These are phyloP conservation scores for Parafenestella ontariensis DNA, from an alignment of 2,329 filamentous ascomycete species.

Conservation along the genomic window DNA sequence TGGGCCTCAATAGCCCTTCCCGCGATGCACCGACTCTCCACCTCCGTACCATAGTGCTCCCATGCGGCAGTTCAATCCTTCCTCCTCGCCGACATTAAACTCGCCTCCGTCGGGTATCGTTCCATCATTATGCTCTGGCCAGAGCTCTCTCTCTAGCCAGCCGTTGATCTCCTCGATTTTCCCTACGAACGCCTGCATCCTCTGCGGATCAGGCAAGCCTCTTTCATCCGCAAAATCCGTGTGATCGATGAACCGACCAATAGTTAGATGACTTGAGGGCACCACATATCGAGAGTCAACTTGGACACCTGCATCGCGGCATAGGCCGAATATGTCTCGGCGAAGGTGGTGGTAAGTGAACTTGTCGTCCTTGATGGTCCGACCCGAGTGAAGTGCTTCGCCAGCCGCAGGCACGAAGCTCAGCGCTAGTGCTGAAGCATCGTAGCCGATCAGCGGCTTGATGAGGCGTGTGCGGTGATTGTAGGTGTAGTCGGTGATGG, in stretches of 20 bases:
- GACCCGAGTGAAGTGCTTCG: constrained; percentile 54
- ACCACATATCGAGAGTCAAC: constrained; percentile 84
- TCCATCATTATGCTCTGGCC: constrained; percentile 60
- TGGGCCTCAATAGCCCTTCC: constrained; percentile 54
- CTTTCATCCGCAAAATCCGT: constrained; percentile 59
- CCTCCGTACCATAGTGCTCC: constrained; percentile 80
- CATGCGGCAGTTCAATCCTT: constrained; percentile 75
- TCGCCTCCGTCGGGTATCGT: constrained; percentile 64
- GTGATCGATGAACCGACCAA: constrained; percentile 78
- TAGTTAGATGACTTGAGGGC: constrained; percentile 87
- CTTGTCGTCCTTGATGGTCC: constrained; percentile 60
- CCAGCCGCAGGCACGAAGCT: constrained; percentile 83
- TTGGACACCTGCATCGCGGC: constrained; percentile 67
- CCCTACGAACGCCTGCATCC: constrained; percentile 69
- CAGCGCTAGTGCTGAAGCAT: constrained; percentile 83
- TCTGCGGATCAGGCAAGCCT: constrained; percentile 58
- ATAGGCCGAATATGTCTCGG: constrained; percentile 73
- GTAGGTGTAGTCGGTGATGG: constrained; percentile 71
- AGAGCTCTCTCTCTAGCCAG: constrained; percentile 75
- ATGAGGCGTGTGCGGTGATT: constrained; percentile 75
- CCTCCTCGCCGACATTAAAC: constrained; percentile 89
- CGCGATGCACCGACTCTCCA: constrained; percentile 70
- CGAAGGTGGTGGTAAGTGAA: constrained; percentile 94
- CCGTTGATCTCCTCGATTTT: constrained; percentile 78
- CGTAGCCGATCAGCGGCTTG: constrained; percentile 83